Evolutionary conservation across 768 basidiomycete genomes (phyloP).

Genomic region (Calvatia gigantea): DNA sequence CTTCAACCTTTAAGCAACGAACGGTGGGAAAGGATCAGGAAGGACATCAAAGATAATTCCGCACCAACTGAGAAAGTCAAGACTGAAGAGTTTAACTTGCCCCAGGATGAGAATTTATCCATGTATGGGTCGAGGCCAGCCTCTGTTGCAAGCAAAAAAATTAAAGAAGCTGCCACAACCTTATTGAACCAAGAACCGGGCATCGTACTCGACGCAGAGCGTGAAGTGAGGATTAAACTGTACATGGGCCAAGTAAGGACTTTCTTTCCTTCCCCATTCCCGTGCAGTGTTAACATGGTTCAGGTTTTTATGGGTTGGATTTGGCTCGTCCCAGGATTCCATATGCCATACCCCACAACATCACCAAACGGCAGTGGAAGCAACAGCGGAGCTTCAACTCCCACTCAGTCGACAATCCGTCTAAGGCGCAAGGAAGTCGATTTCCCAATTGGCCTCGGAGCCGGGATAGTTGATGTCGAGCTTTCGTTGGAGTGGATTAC

Average conservation of each 20-base stretch:
- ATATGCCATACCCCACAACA: conserved; percentile 54
- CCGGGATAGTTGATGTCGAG: conserved; percentile 60
- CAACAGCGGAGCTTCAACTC: conserved; percentile 9
- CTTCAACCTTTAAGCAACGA: conserved; percentile 44
- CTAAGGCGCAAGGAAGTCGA: conserved; percentile 67
- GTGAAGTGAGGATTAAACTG: conserved; percentile 69
- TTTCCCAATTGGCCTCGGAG: conserved; percentile 74
- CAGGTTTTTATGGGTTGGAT: conserved; percentile 81
- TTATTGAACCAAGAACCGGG: conserved; percentile 25
- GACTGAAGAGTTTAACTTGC: background rate
- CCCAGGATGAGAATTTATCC: background rate
- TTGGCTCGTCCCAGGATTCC: conserved; percentile 85
- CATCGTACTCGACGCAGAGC: conserved; percentile 57
- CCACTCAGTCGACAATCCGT: conserved; percentile 32
- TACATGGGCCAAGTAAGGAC: conserved; percentile 63
- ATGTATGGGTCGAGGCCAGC: background rate
- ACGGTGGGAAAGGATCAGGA: conserved; percentile 37
- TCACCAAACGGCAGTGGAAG: conserved; percentile 10
- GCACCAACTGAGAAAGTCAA: background rate
- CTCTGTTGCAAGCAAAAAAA: background rate
- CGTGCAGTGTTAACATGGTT: conserved; percentile 3
- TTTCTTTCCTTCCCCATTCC: conserved; percentile 6
- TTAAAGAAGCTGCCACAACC: background rate
- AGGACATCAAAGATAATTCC: conserved; percentile 23
- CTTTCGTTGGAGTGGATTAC: conserved; percentile 54